Evolutionary conservation across 257 asterid species (phyloP), one percentile per base, ranked within the genome.

Genomic region (Coffea eugenioides): DNA sequence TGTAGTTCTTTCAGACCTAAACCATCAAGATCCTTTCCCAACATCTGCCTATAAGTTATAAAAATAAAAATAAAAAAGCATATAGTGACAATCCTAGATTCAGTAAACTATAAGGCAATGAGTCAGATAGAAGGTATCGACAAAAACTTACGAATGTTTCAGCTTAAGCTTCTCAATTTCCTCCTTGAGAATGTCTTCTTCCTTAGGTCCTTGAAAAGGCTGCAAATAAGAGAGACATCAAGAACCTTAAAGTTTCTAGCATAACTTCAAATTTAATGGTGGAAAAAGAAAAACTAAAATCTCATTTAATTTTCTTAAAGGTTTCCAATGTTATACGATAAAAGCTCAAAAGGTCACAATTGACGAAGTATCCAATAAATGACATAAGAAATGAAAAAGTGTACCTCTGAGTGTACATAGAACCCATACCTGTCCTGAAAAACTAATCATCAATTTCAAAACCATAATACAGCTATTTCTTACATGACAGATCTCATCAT

Each of bases 11-110:
- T 86, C 49, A 88, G 77, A 81, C 85, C 82, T 88, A 90, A 43
- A 49, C 90, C 92, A 43, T 64, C 77, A 41, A 91, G 82, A 72
- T 92, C 92, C 87, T 90, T 91, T 77, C 94, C 97, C 84, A 90
- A 68, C 83, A 92, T 73, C 74, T 74, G 91, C 92, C 98, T 94
- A 70, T 69, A 65, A 82, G 68, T 80, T 49, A 74, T 74, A 41
- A 74, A 69, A 34, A 59, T 73, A 18, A 45, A 21, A 48, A 69
- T 27, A 76, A 18, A 57, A 21, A 48, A 8, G 2, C 27, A 25
- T 18, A 34, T 69, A 51, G 5, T 16, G 31, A 6, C 27, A 36
- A 27, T 48, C 11, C 23, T 5, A 69, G 2, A 49, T 57, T 45
- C 6, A 3, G 59, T 36, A 2, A 10, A 27, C 45, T 46, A 39